Percentiles rank a stretch among this genome's conserved stretches.
Conservation (phyloP, 148 eudicot species). For the Pharnaceum exiguum region DNA sequence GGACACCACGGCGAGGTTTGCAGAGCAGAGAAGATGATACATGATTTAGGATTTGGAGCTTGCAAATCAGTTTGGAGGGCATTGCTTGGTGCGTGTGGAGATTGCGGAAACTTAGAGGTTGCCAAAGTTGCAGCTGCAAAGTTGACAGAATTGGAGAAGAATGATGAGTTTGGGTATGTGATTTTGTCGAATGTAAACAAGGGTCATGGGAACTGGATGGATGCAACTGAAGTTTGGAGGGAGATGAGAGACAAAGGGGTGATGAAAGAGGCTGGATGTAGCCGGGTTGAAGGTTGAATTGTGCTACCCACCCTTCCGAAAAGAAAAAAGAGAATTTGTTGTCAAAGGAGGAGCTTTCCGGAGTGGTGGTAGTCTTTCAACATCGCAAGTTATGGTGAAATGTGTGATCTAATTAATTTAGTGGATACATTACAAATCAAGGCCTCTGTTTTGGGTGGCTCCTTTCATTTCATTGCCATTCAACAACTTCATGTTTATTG, state of each 20-base stretch:
- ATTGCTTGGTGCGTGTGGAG: constrained; percentile 65
- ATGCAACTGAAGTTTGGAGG: constrained; percentile 43
- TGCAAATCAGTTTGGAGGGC: constrained; percentile 72
- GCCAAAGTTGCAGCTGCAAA: constrained; percentile 63
- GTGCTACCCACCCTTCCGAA: too few species aligned
- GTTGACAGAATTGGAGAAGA: constrained; percentile 48
- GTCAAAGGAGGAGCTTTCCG: too few species aligned
- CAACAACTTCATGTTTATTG: too few species aligned
- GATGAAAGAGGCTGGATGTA: constrained; percentile 59
- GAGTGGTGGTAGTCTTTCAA: too few species aligned
- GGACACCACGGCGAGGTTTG: constrained; percentile 65
- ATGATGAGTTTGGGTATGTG: constrained; percentile 51
- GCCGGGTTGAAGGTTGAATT: constrained; percentile 50
- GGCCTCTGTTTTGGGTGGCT: too few species aligned
- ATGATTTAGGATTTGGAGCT: constrained; percentile 49
- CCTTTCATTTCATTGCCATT: too few species aligned
- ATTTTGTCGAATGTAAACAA: constrained; percentile 69
- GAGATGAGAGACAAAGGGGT: constrained; percentile 51
- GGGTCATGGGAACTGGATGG: constrained; percentile 47
- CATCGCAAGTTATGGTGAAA: too few species aligned
- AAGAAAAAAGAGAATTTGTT: too few species aligned
- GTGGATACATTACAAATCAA: too few species aligned
- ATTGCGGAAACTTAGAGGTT: constrained; percentile 46
- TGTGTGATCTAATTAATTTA: too few species aligned
- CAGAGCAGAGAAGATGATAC: constrained; percentile 63